A percentile compares a stretch with the other conserved stretches of the same genome.
phyloP scores from a whole-genome alignment of 2,329 filamentous ascomycete species.

The Elsinoe necatrix region DNA sequence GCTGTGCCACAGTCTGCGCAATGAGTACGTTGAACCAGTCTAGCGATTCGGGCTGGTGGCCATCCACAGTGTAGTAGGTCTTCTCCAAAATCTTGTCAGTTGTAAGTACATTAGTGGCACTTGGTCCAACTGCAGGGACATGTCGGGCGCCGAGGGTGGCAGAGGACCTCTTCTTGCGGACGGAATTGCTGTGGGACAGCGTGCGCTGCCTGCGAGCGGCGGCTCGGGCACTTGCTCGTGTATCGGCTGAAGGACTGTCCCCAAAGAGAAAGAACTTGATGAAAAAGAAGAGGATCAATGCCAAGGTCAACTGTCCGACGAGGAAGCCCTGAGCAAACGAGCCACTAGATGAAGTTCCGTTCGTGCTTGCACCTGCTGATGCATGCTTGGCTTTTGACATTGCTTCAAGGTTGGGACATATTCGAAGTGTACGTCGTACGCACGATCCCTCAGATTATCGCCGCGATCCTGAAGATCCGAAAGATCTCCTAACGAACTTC shows the following conservation, averaged over 20 bases:
- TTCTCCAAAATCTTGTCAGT: constrained; percentile 93
- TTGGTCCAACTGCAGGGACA: constrained; percentile 33
- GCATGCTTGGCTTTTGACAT: constrained; percentile 31
- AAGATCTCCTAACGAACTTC: neutral
- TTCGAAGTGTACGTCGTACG: neutral
- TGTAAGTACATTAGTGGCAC: constrained; percentile 45
- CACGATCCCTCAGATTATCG: neutral
- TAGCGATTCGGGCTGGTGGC: constrained; percentile 89
- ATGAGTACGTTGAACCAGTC: constrained; percentile 99
- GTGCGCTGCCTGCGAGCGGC: constrained; percentile 66
- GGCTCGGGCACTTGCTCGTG: constrained; percentile 65
- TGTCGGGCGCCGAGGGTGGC: constrained; percentile 48
- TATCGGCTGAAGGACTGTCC: constrained; percentile 76
- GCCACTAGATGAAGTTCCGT: constrained; percentile 16
- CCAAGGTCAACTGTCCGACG: constrained; percentile 84
- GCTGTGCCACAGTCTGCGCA: constrained; percentile 92
- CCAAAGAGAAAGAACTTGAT: constrained; percentile 99
- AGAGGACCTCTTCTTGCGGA: constrained; percentile 45
- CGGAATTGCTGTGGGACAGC: constrained; percentile 51
- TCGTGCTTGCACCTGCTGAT: constrained; percentile 4
- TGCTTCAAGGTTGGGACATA: neutral
- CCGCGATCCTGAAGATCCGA: neutral
- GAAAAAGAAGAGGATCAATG: constrained; percentile 83
- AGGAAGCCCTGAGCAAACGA: constrained; percentile 93
- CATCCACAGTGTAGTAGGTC: constrained; percentile 94